Evolutionary conservation across 176 grass and related monocot species (phyloP), one percentile per base, ranked within the genome.

Genomic region (Carex littledalei): DNA sequence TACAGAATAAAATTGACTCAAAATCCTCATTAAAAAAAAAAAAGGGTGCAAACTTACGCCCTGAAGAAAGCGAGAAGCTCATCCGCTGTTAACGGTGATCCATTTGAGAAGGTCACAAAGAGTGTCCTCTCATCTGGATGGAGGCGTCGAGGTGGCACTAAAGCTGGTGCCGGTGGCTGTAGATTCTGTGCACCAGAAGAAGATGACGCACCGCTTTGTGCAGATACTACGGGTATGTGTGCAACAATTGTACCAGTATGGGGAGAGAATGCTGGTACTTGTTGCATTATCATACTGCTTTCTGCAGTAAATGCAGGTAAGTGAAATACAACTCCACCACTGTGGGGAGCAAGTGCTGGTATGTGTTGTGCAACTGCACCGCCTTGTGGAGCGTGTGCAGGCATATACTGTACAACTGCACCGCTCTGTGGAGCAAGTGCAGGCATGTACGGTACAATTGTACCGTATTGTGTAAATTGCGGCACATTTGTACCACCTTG

Each of bases 41-140:
- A 54, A 58, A 12, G 52, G 52, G 17, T 31, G 50, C 10, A 77
- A 63, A 85, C 68, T 74, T 87, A 95, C 93, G 67, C 10, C 47
- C 54, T 43, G 80, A 95, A 95, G 54, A 91, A 95, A 0, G 78
- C 64, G 0, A 73, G 72, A 9, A 95, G 84, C 79, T 95, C 90
- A 14, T 91, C 87, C 63, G 63, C 78, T 6, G 78, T 92, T 16
- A 95, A 80, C 1, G 93, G 88, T 31, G 88, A 89, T 0, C 90
- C 90, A 29, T 91, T 91, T 29, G 93, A 95, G 79, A 95, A 95
- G 12, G 93, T 92, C 2, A 95, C 86, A 0, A 95, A 92, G 6
- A 95, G 58, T 26, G 90, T 95, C 81, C 87, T 90, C 69, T 91
- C 88, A 13, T 95, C 93, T n/a, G 62, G 62, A 73, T 87, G 91